Conservation (phyloP, 208 protist genomes). For the Trypanosoma melophagium region DNA sequence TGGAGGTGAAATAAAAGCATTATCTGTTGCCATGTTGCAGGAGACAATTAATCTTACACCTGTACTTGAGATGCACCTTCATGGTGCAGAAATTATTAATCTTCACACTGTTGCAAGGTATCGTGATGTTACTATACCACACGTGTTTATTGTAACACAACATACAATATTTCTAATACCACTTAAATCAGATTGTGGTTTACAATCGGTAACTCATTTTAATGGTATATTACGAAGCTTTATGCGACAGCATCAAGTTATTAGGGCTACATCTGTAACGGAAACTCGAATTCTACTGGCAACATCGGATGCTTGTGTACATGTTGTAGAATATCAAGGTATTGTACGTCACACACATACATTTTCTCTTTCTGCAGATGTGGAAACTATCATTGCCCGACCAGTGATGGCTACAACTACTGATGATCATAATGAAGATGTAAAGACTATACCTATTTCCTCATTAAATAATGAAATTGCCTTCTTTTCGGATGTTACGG, state of each 20-base stretch:
- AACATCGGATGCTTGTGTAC: constrained; percentile 27
- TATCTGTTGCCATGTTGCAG: constrained; percentile 41
- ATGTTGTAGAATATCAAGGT: constrained; percentile 30
- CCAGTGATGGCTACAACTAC: background rate
- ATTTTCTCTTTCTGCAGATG: constrained; percentile 13
- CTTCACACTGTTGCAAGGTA: constrained; percentile 42
- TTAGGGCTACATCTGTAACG: constrained; percentile 10
- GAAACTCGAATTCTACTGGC: constrained; percentile 26
- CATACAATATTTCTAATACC: constrained; percentile 31
- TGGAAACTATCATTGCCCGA: constrained; percentile 24
- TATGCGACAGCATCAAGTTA: constrained; percentile 18
- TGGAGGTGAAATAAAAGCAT: constrained; percentile 43
- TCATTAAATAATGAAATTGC: background rate
- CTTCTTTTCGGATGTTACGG: constrained; percentile 10
- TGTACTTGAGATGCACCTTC: constrained; percentile 19
- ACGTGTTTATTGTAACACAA: constrained; percentile 37
- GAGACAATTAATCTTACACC: constrained; percentile 34
- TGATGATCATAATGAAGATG: background rate
- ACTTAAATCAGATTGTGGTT: constrained; percentile 19
- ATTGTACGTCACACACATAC: constrained; percentile 24
- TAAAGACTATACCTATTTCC: background rate
- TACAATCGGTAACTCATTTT: constrained; percentile 26
- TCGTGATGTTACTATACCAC: constrained; percentile 30
- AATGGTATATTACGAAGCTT: constrained; percentile 26
- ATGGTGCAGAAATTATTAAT: constrained; percentile 30